Conservation (phyloP, 1,284 basidiomycete species). For the Marasmius oreades region DNA sequence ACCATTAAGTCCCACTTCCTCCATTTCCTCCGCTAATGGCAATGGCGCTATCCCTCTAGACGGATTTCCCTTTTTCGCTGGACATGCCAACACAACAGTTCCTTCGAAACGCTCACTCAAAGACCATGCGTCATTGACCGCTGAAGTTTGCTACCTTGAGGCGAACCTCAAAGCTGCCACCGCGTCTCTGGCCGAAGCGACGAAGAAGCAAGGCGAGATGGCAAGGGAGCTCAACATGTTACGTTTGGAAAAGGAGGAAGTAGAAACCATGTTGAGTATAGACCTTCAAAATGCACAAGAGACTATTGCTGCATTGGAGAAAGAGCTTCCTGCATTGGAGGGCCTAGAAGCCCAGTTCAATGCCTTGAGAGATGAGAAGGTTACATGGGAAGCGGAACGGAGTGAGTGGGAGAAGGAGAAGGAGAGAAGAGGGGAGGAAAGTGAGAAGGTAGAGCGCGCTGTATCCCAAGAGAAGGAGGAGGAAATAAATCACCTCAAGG, state of each 20-base stretch:
- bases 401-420: constrained; percentile 23
- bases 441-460: not conserved
- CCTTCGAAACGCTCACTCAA: constrained; percentile 21
- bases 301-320: constrained; percentile 54
- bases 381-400: constrained; percentile 53
- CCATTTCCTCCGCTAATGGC: constrained; percentile 44
- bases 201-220: constrained; percentile 58
- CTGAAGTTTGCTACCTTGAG: constrained; percentile 47
- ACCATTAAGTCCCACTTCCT: constrained; percentile 49
- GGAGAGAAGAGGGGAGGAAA: constrained; percentile 28
- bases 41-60: constrained; percentile 56
- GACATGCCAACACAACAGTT: constrained; percentile 58
- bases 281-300: constrained; percentile 67
- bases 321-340: constrained; percentile 57
- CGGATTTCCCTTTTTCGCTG: constrained; percentile 79
- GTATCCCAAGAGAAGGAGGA: constrained; percentile 41
- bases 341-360: constrained; percentile 49
- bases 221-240: constrained; percentile 56
- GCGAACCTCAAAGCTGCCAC: constrained; percentile 58
- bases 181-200: constrained; percentile 50
- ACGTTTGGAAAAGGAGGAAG: constrained; percentile 59
- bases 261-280: constrained; percentile 58
- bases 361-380: constrained; percentile 46
- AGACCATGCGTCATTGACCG: constrained; percentile 25
- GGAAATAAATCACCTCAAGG: constrained; percentile 47